A percentile compares a stretch with the other conserved stretches of the same genome.
These are phyloP conservation scores for Claviceps sp. DNA, from an alignment of 2,329 filamentous ascomycete genomes.

Conservation along the genomic window DNA sequence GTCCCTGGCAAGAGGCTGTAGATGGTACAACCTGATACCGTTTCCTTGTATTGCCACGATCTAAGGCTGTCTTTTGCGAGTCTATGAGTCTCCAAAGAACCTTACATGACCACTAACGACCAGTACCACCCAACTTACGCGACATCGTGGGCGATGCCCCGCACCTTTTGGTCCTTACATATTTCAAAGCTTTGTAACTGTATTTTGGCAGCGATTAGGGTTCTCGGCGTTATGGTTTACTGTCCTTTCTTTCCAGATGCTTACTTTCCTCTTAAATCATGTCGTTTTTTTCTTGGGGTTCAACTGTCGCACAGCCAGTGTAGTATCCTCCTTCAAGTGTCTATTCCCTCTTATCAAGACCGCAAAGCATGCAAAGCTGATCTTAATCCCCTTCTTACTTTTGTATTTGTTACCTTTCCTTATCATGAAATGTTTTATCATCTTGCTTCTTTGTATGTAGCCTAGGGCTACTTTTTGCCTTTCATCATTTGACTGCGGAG, in stretches of 20 bases:
- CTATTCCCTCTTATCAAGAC: neutral
- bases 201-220: neutral
- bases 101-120: conserved; percentile 7
- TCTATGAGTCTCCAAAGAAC: neutral
- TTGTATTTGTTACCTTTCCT: neutral
- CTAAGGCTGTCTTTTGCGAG: neutral
- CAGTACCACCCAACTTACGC: neutral
- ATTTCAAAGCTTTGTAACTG: neutral
- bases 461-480: neutral
- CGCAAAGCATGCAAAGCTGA: neutral
- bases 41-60: neutral
- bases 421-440: neutral
- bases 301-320: neutral
- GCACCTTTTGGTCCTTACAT: neutral
- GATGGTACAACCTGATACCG: conserved; percentile 6
- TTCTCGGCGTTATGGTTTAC: neutral
- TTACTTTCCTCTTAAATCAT: too few species aligned
- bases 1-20: conserved; percentile 78
- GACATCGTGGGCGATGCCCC: neutral
- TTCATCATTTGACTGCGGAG: too few species aligned
- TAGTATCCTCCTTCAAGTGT: neutral
- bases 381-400: neutral
- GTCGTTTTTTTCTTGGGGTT: neutral
- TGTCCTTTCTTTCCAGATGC: too few species aligned
- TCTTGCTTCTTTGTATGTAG: neutral